Evolutionary conservation across 768 basidiomycete species (phyloP).

Genomic region (Inosperma sp.): DNA sequence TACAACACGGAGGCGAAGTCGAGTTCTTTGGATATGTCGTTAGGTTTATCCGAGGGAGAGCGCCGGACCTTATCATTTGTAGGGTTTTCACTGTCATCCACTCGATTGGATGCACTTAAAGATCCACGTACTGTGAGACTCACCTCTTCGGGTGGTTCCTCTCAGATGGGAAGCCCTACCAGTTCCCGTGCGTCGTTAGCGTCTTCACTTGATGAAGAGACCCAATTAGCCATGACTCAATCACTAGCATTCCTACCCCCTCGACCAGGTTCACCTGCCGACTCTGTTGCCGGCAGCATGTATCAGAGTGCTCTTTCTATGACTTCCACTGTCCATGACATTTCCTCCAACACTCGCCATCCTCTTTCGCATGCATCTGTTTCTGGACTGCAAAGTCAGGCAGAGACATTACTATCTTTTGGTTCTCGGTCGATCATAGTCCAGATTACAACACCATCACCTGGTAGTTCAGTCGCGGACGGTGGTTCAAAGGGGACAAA

Average conservation of each 20-base stretch:
- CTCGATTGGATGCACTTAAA: neutral
- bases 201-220: slow-evolving; percentile 62
- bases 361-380: neutral
- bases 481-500: slow-evolving; percentile 9
- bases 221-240: slow-evolving; percentile 67
- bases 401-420: slow-evolving; percentile 55
- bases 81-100: slow-evolving; percentile 51
- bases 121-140: slow-evolving; percentile 8
- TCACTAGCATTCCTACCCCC: slow-evolving; percentile 62
- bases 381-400: slow-evolving; percentile 17
- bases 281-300: slow-evolving; percentile 60
- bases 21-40: slow-evolving; percentile 5
- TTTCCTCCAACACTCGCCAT: neutral
- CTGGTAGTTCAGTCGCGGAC: slow-evolving; percentile 15
- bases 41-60: slow-evolving; percentile 21
- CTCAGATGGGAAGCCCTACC: slow-evolving; percentile 25
- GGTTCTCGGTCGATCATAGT: slow-evolving; percentile 59
- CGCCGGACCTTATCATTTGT: slow-evolving; percentile 51
- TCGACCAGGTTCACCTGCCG: slow-evolving; percentile 38
- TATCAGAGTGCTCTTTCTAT: slow-evolving; percentile 70
- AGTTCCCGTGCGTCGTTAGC: slow-evolving; percentile 49
- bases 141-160: slow-evolving; percentile 20
- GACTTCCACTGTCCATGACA: neutral
- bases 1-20: slow-evolving; percentile 46
- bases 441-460: slow-evolving; percentile 46